Evolutionary conservation across 495 filamentous ascomycete species (phyloP), one percentile per base, ranked within the genome.

Genomic region (Podospora comata): DNA sequence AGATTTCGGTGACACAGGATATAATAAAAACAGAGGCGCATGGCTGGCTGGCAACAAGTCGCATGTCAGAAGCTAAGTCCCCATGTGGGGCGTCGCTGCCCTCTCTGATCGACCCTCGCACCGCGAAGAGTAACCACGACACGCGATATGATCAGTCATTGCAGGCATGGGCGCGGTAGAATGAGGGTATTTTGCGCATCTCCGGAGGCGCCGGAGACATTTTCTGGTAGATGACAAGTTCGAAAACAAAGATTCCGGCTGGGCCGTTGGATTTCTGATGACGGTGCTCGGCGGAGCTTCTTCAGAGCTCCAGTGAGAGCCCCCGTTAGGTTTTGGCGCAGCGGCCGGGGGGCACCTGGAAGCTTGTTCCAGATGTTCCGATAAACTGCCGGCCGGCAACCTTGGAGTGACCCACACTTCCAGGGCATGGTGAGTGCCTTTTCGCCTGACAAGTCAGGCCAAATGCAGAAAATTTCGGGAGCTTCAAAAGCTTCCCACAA

Each of bases 51-150:
- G 30, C 4, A 5, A 32, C 9, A 6, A 48, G 39, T 48, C 15
- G 39, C 39, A 48, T 48, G 39, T 48, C 13, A 48, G 39, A 48
- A 48, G 39, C 39, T 48, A 48, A 48, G 39, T 9, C 9, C 13
- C 30, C 61, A 70, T 72, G 70, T 72, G 67, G 70, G 67, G 67
- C 65, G n/a, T 32, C 5, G 32, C 28, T 28, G 18, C 19, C 32
- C 34, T 32, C 16, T 27, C 20, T 3, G 19, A 48, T 48, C n/a
- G 32, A 19, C 30, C 61, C n/a, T 62, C 27, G 30, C 18, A 63
- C 5, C 30, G 30, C 27, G 30, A 63, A 23, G 30, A 44, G 9
- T 23, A 23, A 48, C 27, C 34, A 15, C 44, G 53, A 60, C 54
- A 9, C 55, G 65, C n/a, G 57, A 44, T 55, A 23, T 59, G 4